A percentile compares a stretch with the other conserved stretches of the same genome.
Conservation (phyloP, 345 rosid species). For the Brassica carinata region DNA sequence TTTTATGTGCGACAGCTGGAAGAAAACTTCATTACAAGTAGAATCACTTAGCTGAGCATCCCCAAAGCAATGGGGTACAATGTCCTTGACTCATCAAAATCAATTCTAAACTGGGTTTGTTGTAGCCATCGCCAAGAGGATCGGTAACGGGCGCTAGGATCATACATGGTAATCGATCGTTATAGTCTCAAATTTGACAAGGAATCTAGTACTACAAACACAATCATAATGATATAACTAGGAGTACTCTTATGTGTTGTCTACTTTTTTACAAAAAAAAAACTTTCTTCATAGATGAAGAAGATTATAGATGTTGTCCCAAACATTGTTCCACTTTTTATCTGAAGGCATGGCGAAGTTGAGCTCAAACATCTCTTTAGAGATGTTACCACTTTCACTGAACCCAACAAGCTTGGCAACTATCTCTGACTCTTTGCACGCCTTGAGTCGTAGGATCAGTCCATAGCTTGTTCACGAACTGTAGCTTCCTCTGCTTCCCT, state of each 20-base stretch:
- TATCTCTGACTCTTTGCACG: constrained; percentile 88
- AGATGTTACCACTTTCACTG: constrained; percentile 78
- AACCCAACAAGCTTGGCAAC: constrained; percentile 96
- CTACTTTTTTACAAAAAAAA: background rate
- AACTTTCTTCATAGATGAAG: constrained; percentile 57
- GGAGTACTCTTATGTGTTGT: background rate
- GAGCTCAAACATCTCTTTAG: constrained; percentile 99
- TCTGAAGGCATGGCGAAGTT: constrained; percentile 84
- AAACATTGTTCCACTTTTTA: constrained; percentile 86
- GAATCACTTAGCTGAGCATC: too few relatives aligned
- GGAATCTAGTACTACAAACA: background rate
- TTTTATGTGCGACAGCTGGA: too few relatives aligned
- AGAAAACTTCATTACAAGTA: too few relatives aligned
- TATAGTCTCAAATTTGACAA: background rate
- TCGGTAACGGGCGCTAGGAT: too few relatives aligned
- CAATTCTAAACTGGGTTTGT: background rate
- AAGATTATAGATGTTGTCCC: constrained; percentile 90
- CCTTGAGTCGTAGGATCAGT: constrained; percentile 81
- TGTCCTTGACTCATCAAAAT: constrained; percentile 3
- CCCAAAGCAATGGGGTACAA: background rate
- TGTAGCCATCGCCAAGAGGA: too few relatives aligned
- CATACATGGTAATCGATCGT: background rate
- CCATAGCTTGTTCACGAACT: constrained; percentile 94
- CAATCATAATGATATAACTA: background rate
- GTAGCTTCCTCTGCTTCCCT: constrained; percentile 95